Conservation (phyloP, 108 stramenopile genomes). For the Seminavis robusta region DNA sequence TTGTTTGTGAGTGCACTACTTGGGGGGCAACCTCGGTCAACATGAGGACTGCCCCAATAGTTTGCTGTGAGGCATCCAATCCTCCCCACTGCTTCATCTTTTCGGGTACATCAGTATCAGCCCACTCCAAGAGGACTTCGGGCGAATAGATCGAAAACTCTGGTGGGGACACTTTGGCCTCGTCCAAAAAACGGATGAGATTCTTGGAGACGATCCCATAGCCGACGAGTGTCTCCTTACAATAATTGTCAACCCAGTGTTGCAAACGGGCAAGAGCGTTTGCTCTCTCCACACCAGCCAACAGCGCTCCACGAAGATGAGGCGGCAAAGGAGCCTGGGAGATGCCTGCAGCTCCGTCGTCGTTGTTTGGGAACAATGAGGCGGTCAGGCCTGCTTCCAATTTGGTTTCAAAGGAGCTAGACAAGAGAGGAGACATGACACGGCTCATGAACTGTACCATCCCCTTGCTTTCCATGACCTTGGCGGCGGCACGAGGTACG, state of each 20-base stretch:
- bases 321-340: background rate
- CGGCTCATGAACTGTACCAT: background rate
- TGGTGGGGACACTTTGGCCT: background rate
- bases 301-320: background rate
- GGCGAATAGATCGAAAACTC: background rate
- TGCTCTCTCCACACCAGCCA: background rate
- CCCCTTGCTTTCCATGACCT: slow-evolving; percentile 3
- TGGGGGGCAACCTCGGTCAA: background rate
- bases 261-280: background rate
- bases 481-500: slow-evolving; percentile 1
- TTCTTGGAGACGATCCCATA: too few species aligned
- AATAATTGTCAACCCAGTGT: background rate
- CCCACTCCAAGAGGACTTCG: background rate
- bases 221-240: background rate
- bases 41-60: background rate
- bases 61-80: background rate
- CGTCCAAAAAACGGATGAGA: too few species aligned
- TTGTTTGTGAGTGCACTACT: background rate
- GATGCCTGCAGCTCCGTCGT: too few species aligned
- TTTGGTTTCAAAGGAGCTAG: background rate
- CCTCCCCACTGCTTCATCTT: background rate
- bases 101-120: background rate
- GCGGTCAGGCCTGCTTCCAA: background rate
- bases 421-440: background rate
- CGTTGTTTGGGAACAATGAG: background rate